Evolutionary conservation across 495 filamentous ascomycete genomes (phyloP).

Genomic region (Acidomyces sp.): DNA sequence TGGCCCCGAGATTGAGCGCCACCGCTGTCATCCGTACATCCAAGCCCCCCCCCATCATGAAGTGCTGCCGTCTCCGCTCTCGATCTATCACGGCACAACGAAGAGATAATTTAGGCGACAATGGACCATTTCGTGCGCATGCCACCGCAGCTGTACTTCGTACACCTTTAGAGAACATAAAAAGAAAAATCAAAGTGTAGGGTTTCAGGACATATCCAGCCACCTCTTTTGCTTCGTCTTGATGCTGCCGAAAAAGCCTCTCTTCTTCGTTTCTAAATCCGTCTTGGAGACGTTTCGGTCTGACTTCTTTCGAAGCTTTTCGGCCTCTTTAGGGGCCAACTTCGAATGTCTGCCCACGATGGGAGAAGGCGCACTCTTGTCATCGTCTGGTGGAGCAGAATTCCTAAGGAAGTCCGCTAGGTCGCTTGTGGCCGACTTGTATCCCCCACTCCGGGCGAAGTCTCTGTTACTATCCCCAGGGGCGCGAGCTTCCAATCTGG

Average conservation of each 20-base stretch:
- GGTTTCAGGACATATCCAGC: conserved; percentile 16
- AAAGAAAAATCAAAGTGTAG: background rate
- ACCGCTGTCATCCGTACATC: no score
- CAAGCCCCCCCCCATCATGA: no score
- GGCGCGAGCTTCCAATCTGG: background rate
- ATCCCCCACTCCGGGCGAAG: background rate
- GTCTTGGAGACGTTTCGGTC: no score
- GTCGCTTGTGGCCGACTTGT: conserved; percentile 41
- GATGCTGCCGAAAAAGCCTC: no score
- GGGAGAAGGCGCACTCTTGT: conserved; percentile 17
- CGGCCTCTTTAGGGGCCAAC: conserved; percentile 1
- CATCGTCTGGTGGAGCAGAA: conserved; percentile 50
- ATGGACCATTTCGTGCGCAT: no score
- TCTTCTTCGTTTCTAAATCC: no score
- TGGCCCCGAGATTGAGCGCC: no score
- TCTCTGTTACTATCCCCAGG: background rate
- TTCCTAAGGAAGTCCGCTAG: conserved; percentile 69
- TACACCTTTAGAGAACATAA: background rate
- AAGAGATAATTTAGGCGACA: no score
- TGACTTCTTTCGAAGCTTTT: conserved; percentile 13
- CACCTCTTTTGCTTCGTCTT: conserved; percentile 13
- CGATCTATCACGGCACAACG: no score
- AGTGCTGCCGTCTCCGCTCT: no score
- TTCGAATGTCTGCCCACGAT: conserved; percentile 5
- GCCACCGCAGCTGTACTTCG: background rate